phyloP scores from a whole-genome alignment of 139 green algal species.

The Picochlorum sp. region DNA sequence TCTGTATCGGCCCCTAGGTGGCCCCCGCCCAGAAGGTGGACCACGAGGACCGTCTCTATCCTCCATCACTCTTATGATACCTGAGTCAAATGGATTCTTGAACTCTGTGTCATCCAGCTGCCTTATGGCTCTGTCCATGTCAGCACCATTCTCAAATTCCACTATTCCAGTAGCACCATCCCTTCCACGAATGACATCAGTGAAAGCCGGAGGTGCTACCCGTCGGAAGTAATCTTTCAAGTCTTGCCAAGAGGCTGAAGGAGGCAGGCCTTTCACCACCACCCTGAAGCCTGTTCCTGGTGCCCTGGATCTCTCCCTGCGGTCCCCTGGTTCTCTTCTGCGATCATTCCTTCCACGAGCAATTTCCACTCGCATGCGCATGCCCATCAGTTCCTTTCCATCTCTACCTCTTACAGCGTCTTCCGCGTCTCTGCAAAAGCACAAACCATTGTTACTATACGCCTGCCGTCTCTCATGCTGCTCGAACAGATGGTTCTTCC shows the following conservation, averaged over 20 bases:
- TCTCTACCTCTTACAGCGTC: slow-evolving; percentile 78
- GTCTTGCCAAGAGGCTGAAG: slow-evolving; percentile 85
- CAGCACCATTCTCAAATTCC: slow-evolving; percentile 50
- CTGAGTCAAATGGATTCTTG: slow-evolving; percentile 70
- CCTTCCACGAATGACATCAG: slow-evolving; percentile 51
- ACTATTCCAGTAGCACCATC: slow-evolving; percentile 36
- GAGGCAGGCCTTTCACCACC: slow-evolving; percentile 64
- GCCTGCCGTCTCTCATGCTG: not conserved
- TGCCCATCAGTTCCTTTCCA: slow-evolving; percentile 80
- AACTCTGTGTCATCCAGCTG: slow-evolving; percentile 77
- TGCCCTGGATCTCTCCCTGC: not conserved
- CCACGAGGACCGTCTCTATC: slow-evolving; percentile 4
- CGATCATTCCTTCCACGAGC: slow-evolving; percentile 1
- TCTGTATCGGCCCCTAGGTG: not conserved
- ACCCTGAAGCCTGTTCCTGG: slow-evolving; percentile 52
- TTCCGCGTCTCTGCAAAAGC: slow-evolving; percentile 55
- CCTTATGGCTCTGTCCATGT: slow-evolving; percentile 36
- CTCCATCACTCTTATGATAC: slow-evolving; percentile 22
- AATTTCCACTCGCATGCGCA: slow-evolving; percentile 60
- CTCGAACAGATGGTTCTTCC: too few relatives aligned
- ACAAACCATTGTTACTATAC: not conserved
- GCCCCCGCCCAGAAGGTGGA: not conserved
- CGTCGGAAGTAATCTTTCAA: slow-evolving; percentile 78
- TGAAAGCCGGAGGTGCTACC: slow-evolving; percentile 52
- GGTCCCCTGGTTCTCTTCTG: not conserved